Evolutionary conservation across 495 filamentous ascomycete genomes (phyloP), one percentile per base, ranked within the genome.

Genomic region (Neurospora hispaniola): DNA sequence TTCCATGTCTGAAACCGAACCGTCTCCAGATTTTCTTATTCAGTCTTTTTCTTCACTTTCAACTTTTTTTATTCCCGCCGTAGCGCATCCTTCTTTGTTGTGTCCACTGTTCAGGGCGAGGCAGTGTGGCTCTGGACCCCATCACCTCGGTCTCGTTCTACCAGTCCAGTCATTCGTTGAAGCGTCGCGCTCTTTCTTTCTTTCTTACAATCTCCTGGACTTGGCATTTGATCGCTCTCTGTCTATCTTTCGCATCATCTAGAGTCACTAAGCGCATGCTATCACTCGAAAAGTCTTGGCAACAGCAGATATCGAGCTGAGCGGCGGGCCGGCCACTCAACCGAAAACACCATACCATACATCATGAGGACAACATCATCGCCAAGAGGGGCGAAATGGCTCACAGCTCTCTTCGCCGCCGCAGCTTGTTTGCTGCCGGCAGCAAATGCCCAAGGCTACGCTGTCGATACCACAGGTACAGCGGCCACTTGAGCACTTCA

Each of bases 381-480:
- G 18, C 46, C 38, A 48, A 74, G 31, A 68, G 38, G 74, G 6
- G 42, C 46, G 18, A 72, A 69, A 71, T 78, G 77, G 77, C 72
- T 80, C 54, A 48, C 73, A 8, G 71, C 76, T 9, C 41, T 71
- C n/a, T 72, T 78, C 54, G 74, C 76, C 54, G 23, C 27, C 1
- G 72, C 70, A 10, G 74, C 62, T 46, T 70, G 72, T 46, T 9
- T 75, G 68, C 43, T 80, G 6, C 73, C 78, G 11, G 46, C 42
- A 5, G 75, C 75, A 23, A 72, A 74, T 5, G 77, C 76, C 3
- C 72, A 74, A 40, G 75, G 72, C 54, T 80, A 80, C 74, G 75
- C 76, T 14, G 68, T 80, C 18, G 72, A 59, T 62, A 80, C 77
- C 38, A 23, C 69, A 71, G 78, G 78, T 80, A 76, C 59, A n/a